Evolutionary conservation across 768 basidiomycete genomes (phyloP), one percentile per base, ranked within the genome.

Genomic region (Lentinula edodes): DNA sequence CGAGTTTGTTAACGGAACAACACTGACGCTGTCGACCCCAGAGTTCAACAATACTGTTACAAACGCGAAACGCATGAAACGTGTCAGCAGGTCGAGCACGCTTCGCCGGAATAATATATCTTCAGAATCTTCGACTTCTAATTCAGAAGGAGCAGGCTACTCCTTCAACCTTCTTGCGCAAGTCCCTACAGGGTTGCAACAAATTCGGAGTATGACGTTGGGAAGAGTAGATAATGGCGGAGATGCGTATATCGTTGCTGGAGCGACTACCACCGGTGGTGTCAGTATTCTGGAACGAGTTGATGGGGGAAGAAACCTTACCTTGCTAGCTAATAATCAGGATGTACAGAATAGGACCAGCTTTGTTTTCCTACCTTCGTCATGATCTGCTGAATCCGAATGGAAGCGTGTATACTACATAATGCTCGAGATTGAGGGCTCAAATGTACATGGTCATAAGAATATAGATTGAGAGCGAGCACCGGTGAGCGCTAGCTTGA

Each of bases 201-300:
- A 84, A 67, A 78, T 85, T 50, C 76, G 83, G 36, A 80, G 83
- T 39, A 84, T 85, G 81, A 69, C 72, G 67, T 67, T 85, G 4
- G 78, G 80, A 6, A 73, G 71, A 41, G 75, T 74, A 12, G 77
- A 75, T 0, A 71, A 66, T 41, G 73, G 75, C 6, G 75, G 72
- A 48, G 68, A 69, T 45, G 60, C 66, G 62, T 82, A 77, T 68
- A 68, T 83, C 35, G 72, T 81, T 38, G 78, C 79, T 16, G 75
- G 74, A 38, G 68, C 68, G 28, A 69, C 67, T 52, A 68, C 68
- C n/a, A 62, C 36, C 32, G 67, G 68, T 35, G 81, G 81, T 6
- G 76, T 82, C 28, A 75, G 76, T 38, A 67, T 83, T 45, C 73
- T 78, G 66, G 71, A 74, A 73, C 72, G 81, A 48, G 73, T 74